Evolutionary conservation across 2,329 filamentous ascomycete genomes (phyloP), one percentile per base, ranked within the genome.

Genomic region (Fusarium nygamai): DNA sequence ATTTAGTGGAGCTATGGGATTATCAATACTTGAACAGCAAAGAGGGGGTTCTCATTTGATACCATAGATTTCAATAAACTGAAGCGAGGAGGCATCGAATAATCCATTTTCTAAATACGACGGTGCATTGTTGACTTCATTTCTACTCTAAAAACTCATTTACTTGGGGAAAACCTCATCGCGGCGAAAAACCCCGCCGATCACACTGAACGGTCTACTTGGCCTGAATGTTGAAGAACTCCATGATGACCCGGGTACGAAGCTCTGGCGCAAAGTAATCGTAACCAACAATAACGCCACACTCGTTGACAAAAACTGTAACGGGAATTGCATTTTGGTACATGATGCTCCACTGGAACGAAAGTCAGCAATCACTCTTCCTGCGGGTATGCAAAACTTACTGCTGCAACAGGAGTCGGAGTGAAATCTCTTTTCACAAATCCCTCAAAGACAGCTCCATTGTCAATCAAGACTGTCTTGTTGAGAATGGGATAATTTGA

Each of bases 401-500:
- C 80, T 12, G 77, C 74, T 8, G 80, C 79, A 20, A 80, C 80
- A 3, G 36, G 58, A 3, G 51, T 68, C 1, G 60, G 47, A 0
- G 67, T 46, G 27, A 81, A 80, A 3, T 66, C 36, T 12, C 79
- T 63, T 4, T 69, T 31, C 0, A 78, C 76, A 3, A 82, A 50
- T 0, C 80, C 79, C 1, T 62, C 60, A 41, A 78, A 81, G 1
- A 79, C 76, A 5, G 80, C 80, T 0, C 64, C 76, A 9, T 65
- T 46, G 0, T 72, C 60, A 13, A 81, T 61, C 31, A 84, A 74
- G 20, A 82, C 64, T 14, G 81, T 75, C 8, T 76, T 67, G 1
- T 57, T 56, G 24, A 84, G 80, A 12, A 84, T 75, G 1, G 83
- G 82, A 50, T 80, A 84, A n/a, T 82, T 82, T 0, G 82, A 81